Evolutionary conservation across 73 alveolate species (phyloP), one percentile per base, ranked within the genome.

Genomic region (Paramecium octaurelia): DNA sequence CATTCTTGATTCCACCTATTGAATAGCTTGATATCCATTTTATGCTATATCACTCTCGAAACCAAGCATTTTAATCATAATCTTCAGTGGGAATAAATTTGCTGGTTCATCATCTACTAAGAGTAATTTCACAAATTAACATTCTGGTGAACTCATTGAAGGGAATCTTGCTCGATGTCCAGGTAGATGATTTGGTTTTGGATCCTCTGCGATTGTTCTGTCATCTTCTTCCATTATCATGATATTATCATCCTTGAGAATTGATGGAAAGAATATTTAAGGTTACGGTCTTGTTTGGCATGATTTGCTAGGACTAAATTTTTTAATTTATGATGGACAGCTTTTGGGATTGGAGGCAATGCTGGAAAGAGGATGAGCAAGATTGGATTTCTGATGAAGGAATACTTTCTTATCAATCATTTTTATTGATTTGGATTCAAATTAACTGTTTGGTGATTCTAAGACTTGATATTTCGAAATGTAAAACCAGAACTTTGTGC

Each of bases 11-110:
- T 50, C 80, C 5, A 86, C 69, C 14, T 18, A 24, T 29, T 50
- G 20, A 23, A 86, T 54, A 8, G 93, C 73, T 86, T 86, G 34
- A 69, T 57, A 57, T 86, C 93, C 93, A 58, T 58, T 86, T 20
- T 58, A 86, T 24, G 93, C 86, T 58, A 64, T 64, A 4, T 64
- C 84, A 27, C 84, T 64, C 46, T 64, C 42, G 10, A 31, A 64
- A 24, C 84, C 84, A 27, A 64, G 46, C 46, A 64, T 64, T 64
- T 64, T 64, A 23, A 64, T 64, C 84, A 64, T 64, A 3, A 64
- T 31, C 12, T 14, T 64, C 9, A 64, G 11, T 0, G 84, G 84
- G 20, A 31, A 27, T 27, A 64, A 27, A 64, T 64, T 64, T 27
- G 84, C 84, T 31, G 27, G 20, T 34, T 64, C 84, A 64, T 64